A percentile compares a stretch with the other conserved stretches of the same genome.
These are phyloP conservation scores for Creolimax fragrantissima DNA, from an alignment of 78 protist genomes.

Conservation along the genomic window DNA sequence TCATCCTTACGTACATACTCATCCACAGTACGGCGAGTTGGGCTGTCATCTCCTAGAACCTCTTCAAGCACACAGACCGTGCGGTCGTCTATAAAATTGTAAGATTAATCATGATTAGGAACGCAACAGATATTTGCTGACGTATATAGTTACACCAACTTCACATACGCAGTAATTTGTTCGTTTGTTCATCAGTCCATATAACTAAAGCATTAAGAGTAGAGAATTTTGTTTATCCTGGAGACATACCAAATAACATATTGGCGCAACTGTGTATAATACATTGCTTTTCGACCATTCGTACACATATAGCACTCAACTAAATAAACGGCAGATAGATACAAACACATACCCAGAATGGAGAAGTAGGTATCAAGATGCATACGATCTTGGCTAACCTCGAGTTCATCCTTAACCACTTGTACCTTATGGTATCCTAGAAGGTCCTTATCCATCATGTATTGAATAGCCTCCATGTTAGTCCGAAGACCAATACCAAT, in stretches of 20 bases:
- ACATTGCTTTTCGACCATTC: no score
- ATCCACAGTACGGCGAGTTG: conserved; percentile 55
- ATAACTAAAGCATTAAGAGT: no score
- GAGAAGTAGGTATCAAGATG: conserved; percentile 76
- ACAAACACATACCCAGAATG: conserved; percentile 39
- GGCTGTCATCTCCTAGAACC: conserved; percentile 47
- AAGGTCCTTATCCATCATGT: conserved; percentile 57
- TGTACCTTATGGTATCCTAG: conserved; percentile 70
- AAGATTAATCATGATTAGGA: no score
- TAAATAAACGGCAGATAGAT: no score
- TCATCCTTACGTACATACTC: conserved; percentile 39
- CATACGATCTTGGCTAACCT: conserved; percentile 74
- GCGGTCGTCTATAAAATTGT: neutral
- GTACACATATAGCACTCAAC: no score
- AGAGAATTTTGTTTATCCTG: no score
- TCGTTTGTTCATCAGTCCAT: no score
- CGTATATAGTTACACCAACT: no score
- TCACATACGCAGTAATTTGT: no score
- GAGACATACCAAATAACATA: no score
- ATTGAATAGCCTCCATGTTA: conserved; percentile 52
- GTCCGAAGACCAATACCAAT: conserved; percentile 78
- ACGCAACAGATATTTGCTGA: no score
- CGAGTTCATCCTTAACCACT: conserved; percentile 74
- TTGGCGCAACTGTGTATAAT: no score
- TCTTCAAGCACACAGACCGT: conserved; percentile 37